Conservation (phyloP, 441 rosid genomes). For the Adansonia rubrostipa region DNA sequence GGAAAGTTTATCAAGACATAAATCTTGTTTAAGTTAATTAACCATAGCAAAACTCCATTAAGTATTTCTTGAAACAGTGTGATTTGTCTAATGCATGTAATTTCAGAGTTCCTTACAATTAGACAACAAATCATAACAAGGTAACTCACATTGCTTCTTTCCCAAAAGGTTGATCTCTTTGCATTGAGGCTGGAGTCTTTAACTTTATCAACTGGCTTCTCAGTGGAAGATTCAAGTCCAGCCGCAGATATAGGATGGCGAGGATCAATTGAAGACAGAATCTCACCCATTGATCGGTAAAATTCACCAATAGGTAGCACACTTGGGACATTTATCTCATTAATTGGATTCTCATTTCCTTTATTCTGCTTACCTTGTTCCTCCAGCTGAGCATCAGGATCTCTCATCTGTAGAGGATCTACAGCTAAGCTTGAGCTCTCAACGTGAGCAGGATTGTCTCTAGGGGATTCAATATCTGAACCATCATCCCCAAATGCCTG, state of each 20-base stretch:
- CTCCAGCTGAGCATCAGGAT: conserved; percentile 52
- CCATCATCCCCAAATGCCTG: conserved; percentile 91
- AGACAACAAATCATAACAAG: conserved; percentile 26
- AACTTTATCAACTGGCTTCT: conserved; percentile 61
- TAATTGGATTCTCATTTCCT: conserved; percentile 55
- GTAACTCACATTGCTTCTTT: conserved; percentile 79
- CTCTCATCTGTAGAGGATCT: conserved; percentile 51
- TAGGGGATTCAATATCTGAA: conserved; percentile 73
- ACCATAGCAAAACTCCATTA: background rate
- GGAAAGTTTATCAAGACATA: conserved; percentile 1
- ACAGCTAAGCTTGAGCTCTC: conserved; percentile 51
- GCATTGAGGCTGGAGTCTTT: conserved; percentile 59
- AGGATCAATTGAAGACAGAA: conserved; percentile 64
- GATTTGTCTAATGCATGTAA: conserved; percentile 23
- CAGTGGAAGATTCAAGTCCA: conserved; percentile 65
- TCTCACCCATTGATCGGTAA: conserved; percentile 71
- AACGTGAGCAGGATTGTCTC: conserved; percentile 46
- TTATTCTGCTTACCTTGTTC: conserved; percentile 59
- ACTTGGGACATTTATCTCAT: conserved; percentile 50
- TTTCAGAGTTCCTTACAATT: conserved; percentile 18
- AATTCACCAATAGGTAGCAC: conserved; percentile 59
- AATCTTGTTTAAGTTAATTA: background rate
- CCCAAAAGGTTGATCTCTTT: conserved; percentile 85
- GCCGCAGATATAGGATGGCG: conserved; percentile 56
- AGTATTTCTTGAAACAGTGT: background rate